Base-by-base conservation (phyloP, 2,329 filamentous ascomycete genomes). In the Simplicillium sp. region DNA sequence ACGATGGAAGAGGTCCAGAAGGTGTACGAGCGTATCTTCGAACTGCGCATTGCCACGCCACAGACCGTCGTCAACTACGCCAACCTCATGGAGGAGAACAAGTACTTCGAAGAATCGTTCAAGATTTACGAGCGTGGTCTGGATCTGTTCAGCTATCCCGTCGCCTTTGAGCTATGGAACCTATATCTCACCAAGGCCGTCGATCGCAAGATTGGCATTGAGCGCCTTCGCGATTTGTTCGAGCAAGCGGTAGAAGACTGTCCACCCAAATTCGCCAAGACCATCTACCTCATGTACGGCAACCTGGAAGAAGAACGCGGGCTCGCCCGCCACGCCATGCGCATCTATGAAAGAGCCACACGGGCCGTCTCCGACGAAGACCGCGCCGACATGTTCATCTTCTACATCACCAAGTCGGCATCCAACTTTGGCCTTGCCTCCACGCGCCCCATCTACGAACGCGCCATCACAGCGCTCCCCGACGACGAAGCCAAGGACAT, bases 1-100 rank as follows among this genome's bases (percentile, higher is more conserved):
- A 87, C 84, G 0, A 65, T 98, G 13, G 88, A 95, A 16, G 90
- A 97, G 62, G 96, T 90, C 0, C 86, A 80, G 59, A 90, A 87
- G 59, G 82, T 97, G 2, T 98, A 98, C 61, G 92, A 98, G 60
- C 77, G 92, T 42, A 97, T 98, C 54, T 98, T 98, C 58, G 94
- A 98, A 64, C 80, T 98, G 44, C 86, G 90, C 36, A 98, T 98
- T 52, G 92, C 94, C 16, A 98, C 92, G 6, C 92, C 94, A 1
- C 92, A 98, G 59, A 98, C 92, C 0, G 88, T 98, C 12, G 92
- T 97, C 68, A 98, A 98, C 65, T 98, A 94, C 55, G 90, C 92
- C 56, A 97, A 94, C 57, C 71, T 98, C 3, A 66, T 98, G 43
- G 92, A 97, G 59, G 92, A 97, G 57, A 78, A 94, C 64, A 82